phyloP scores from a whole-genome alignment of 257 asterid genomes.

The Salvia hispanica region DNA sequence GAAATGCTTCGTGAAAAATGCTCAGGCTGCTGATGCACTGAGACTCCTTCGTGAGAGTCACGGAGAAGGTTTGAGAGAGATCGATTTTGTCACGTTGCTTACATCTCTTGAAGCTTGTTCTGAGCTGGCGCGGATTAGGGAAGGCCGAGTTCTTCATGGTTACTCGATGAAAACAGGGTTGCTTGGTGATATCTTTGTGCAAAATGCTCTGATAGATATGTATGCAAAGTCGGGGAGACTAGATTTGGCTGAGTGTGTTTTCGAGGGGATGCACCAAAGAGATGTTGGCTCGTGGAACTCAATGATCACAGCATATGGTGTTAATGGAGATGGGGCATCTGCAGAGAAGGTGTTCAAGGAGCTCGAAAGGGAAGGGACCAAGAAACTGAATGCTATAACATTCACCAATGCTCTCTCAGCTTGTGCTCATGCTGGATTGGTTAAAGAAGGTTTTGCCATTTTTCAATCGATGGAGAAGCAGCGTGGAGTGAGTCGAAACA shows the following conservation, averaged over 20 bases:
- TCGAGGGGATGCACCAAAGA: constrained; percentile 43
- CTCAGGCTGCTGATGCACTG: constrained; percentile 36
- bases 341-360: constrained; percentile 30
- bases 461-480: constrained; percentile 36
- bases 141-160: constrained; percentile 46
- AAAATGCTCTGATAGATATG: constrained; percentile 53
- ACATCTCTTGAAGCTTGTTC: constrained; percentile 49
- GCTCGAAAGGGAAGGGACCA: constrained; percentile 22
- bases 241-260: constrained; percentile 40
- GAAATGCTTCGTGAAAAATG: constrained; percentile 44
- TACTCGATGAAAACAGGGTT: constrained; percentile 42
- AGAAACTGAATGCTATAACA: constrained; percentile 39
- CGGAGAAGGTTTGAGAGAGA: constrained; percentile 2
- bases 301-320: constrained; percentile 48
- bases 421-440: constrained; percentile 48
- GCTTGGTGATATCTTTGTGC: constrained; percentile 43
- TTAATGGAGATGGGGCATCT: constrained; percentile 40
- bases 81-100: constrained; percentile 49
- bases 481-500: constrained; percentile 30
- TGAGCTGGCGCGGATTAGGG: constrained; percentile 35
- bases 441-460: constrained; percentile 39
- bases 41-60: constrained; percentile 39
- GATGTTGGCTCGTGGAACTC: constrained; percentile 56
- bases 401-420: constrained; percentile 45
- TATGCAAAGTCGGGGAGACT: constrained; percentile 49